Base-by-base conservation (phyloP, 1,284 basidiomycete species). In the Boletus sp. region DNA sequence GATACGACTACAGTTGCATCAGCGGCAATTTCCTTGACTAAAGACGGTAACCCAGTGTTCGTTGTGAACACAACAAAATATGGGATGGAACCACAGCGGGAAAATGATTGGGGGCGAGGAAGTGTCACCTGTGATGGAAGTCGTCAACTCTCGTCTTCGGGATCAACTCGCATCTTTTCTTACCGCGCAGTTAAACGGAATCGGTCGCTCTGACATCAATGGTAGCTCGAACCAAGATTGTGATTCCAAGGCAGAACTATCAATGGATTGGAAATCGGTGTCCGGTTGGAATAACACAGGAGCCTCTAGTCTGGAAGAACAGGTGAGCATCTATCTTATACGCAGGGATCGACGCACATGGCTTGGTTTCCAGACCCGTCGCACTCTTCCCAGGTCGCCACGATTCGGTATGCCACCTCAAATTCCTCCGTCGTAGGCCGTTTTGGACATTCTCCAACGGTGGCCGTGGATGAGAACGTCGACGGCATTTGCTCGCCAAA, bases 21-120 rank as follows among this genome's bases (percentile, higher is more conserved):
- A 6, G 84, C 70, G 13, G 87, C 83, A 38, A 90, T 87, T 68
- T 90, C 88, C 56, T 79, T 81, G 10, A 85, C 80, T 44, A 89
- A 75, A 21, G 73, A 66, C 1, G 77, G 71, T 21, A 82, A 86
- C 43, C 83, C 79, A 21, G 84, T 83, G 10, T 74, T 82, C 25
- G 89, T 89, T 17, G 83, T 82, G 71, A 89, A 90, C 30, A 90
- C 84, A 49, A 89, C 87, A 67, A 85, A 90, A 68, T 85, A 90
- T 28, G 87, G 83, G 57, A 90, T 81, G 30, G 80, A 80, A 17
- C 79, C 80, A 35, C 78, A 71, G 16, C 88, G 85, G 64, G 82
- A 78, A 74, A 89, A 89, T 10, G 80, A 80, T 14, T 82, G 77
- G 14, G 83, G 79, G 40, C 79, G 81, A 21, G 88, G 88, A 27